Conservation (phyloP, 2,329 filamentous ascomycete species). For the Talaromyces sp. region DNA sequence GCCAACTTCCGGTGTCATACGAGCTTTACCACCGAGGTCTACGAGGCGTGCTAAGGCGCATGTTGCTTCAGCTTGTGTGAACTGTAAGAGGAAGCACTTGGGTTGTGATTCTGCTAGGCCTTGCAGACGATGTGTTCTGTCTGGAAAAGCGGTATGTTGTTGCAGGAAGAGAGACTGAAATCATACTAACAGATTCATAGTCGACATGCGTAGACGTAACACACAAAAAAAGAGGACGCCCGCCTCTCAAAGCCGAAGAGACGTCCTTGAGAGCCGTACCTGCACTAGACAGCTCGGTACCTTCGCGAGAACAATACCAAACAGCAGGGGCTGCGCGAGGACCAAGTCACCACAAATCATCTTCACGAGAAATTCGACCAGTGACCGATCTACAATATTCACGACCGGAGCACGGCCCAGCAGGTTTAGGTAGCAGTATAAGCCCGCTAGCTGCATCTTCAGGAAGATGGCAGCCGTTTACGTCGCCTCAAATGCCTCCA, state of each 20-base stretch:
- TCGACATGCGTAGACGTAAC: constrained; percentile 46
- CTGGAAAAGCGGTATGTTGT: constrained; percentile 45
- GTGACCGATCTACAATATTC: constrained; percentile 37
- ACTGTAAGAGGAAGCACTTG: constrained; percentile 49
- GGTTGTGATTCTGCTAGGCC: constrained; percentile 46
- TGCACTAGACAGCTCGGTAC: constrained; percentile 26
- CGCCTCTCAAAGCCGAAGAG: constrained; percentile 44
- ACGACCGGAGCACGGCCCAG: constrained; percentile 18
- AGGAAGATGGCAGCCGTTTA: constrained; percentile 33
- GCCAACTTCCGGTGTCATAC: constrained; percentile 18
- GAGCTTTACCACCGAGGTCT: constrained; percentile 35
- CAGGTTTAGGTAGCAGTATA: constrained; percentile 23
- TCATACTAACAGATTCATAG: constrained; percentile 25
- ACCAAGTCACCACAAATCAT: constrained; percentile 32
- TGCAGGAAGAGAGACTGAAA: constrained; percentile 13
- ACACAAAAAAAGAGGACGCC: constrained; percentile 47
- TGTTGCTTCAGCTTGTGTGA: constrained; percentile 48
- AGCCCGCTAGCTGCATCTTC: constrained; percentile 25
- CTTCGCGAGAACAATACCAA: constrained; percentile 27
- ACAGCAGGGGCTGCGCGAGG: constrained; percentile 24
- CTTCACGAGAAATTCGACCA: constrained; percentile 38
- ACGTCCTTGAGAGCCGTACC: constrained; percentile 33
- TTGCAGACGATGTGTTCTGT: constrained; percentile 45
- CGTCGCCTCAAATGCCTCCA: constrained; percentile 29
- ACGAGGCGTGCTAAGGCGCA: constrained; percentile 47